A percentile compares a stretch with the other conserved stretches of the same genome.
Evolutionary conservation across 768 basidiomycete species (phyloP).

Genomic region (Xerocomellus intermedius): DNA sequence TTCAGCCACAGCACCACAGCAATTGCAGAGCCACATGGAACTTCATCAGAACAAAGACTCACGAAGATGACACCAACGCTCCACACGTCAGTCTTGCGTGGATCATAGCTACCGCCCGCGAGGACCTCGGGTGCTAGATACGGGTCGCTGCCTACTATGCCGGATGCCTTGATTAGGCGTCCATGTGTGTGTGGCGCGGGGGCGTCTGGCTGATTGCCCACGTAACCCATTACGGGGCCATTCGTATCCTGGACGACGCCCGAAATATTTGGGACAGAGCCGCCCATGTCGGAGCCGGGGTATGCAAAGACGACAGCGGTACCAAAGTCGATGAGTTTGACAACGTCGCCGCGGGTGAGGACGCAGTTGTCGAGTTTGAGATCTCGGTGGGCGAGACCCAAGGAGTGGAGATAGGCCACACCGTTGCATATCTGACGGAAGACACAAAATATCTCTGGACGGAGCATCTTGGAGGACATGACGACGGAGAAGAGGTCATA

Average conservation of each 20-base stretch:
- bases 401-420: slow-evolving; percentile 95
- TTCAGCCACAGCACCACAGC: not conserved
- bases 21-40: not conserved
- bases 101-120: slow-evolving; percentile 78
- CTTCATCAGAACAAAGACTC: slow-evolving; percentile 20
- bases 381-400: slow-evolving; percentile 97
- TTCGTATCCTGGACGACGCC: slow-evolving; percentile 1
- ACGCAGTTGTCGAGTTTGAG: slow-evolving; percentile 99
- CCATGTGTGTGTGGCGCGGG: slow-evolving; percentile 41
- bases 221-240: slow-evolving; percentile 19
- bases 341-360: slow-evolving; percentile 91
- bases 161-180: slow-evolving; percentile 62
- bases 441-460: slow-evolving; percentile 98
- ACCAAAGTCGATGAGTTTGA: slow-evolving; percentile 99
- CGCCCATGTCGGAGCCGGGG: slow-evolving; percentile 74
- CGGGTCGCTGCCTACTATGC: slow-evolving; percentile 95
- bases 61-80: slow-evolving; percentile 97
- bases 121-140: slow-evolving; percentile 98
- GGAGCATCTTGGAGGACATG: slow-evolving; percentile 99
- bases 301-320: slow-evolving; percentile 99
- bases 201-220: slow-evolving; percentile 19
- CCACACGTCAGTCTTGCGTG: slow-evolving; percentile 98
- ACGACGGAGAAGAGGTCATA: slow-evolving; percentile 98
- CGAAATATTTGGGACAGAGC: slow-evolving; percentile 27
- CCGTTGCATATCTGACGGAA: slow-evolving; percentile 98